These are phyloP conservation scores for Hygrophila difformis DNA, from an alignment of 257 asterid genomes.

Conservation along the genomic window DNA sequence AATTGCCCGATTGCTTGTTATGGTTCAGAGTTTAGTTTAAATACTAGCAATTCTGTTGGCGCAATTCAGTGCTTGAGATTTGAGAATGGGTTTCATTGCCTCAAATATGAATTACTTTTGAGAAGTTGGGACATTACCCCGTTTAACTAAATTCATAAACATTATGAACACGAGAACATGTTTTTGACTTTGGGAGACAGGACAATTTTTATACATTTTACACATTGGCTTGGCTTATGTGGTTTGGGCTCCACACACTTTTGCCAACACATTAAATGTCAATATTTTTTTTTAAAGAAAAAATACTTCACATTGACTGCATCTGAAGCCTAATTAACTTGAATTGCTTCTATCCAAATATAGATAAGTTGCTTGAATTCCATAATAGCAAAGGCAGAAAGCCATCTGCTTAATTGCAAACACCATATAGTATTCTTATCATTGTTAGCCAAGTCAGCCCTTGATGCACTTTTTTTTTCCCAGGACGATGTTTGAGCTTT, in stretches of 20 bases:
- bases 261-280: no score
- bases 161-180: conserved; percentile 3
- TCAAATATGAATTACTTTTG: neutral
- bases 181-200: neutral
- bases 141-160: neutral
- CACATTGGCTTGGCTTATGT: no score
- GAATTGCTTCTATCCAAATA: conserved; percentile 33
- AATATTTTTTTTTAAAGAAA: no score
- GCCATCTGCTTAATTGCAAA: conserved; percentile 58
- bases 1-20: no score
- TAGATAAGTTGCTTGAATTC: conserved; percentile 41
- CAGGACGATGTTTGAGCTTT: conserved; percentile 28
- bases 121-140: neutral
- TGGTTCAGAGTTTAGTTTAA: neutral
- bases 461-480: conserved; percentile 20
- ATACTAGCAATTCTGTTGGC: neutral
- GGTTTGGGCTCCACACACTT: no score
- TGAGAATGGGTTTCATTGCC: neutral
- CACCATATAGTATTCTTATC: conserved; percentile 27
- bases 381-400: conserved; percentile 60
- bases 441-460: conserved; percentile 18
- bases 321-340: conserved; percentile 13
- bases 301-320: conserved; percentile 12
- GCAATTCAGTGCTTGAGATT: no score
- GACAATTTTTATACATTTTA: neutral